Conservation (phyloP, 257 asterid species). For the Przewalskia tangutica region DNA sequence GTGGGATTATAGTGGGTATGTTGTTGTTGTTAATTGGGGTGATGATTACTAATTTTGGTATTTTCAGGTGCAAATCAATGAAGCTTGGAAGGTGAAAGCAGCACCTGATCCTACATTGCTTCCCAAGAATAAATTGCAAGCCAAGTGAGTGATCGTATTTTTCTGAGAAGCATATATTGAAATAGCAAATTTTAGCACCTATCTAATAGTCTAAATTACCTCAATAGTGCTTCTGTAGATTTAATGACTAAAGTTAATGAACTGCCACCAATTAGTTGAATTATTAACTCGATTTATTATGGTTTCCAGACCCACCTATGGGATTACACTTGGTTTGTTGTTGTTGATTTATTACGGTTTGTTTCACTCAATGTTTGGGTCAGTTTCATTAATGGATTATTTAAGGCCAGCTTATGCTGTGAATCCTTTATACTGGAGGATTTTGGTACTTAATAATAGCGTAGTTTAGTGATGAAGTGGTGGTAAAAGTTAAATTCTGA, state of each 20-base stretch:
- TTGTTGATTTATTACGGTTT: not conserved
- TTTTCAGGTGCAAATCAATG: slow-evolving; percentile 71
- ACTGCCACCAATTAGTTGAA: not conserved
- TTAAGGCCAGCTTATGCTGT: not conserved
- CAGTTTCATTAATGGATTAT: not conserved
- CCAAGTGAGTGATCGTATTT: slow-evolving; percentile 48
- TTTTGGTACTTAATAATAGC: not conserved
- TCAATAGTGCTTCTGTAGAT: not conserved
- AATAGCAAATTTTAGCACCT: not conserved
- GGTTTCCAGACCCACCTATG: not conserved
- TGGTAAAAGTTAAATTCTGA: not conserved
- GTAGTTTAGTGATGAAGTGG: not conserved
- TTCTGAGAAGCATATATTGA: not conserved
- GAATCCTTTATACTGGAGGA: not conserved
- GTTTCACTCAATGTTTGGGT: not conserved
- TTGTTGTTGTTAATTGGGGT: too few relatives aligned
- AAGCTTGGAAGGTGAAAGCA: slow-evolving; percentile 78
- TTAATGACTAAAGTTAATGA: not conserved
- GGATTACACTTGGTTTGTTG: too few relatives aligned
- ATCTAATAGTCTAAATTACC: not conserved
- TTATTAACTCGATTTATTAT: not conserved
- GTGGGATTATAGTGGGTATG: too few relatives aligned
- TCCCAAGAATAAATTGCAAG: slow-evolving; percentile 60
- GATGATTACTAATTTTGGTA: not conserved
- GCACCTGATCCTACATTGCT: slow-evolving; percentile 56